Percentiles rank a stretch among this genome's conserved stretches.
Evolutionary conservation across 192 early-diverging fungal species (phyloP).

Genomic region (Rhizoclosmatium globosum): DNA sequence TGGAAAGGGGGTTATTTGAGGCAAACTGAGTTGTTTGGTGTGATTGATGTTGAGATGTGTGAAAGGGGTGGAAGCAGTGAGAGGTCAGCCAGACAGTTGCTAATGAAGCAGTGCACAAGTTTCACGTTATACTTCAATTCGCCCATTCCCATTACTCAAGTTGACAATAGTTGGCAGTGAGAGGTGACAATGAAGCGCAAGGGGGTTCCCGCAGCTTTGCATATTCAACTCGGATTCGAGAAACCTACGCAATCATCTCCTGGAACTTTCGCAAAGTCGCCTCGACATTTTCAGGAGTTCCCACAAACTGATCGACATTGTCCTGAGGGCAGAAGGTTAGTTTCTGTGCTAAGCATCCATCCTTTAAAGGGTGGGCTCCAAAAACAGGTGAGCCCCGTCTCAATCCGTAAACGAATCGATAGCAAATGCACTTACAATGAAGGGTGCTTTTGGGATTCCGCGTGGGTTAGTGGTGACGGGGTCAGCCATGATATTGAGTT

Average conservation of each 20-base stretch:
- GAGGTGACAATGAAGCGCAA: not conserved
- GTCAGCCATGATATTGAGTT: not conserved
- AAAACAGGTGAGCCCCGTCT: no score
- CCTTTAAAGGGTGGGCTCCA: constrained; percentile 4
- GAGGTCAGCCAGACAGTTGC: not conserved
- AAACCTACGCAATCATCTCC: constrained; percentile 81
- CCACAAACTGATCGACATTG: constrained; percentile 88
- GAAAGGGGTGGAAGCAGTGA: constrained; percentile 11
- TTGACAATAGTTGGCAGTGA: not conserved
- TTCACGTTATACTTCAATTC: no score
- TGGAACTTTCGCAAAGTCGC: constrained; percentile 90
- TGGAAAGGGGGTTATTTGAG: not conserved
- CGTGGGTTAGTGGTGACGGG: constrained; percentile 82
- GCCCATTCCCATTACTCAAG: not conserved
- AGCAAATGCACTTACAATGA: constrained; percentile 71
- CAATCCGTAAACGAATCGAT: no score
- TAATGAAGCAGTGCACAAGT: no score
- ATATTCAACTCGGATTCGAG: not conserved
- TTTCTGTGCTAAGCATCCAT: not conserved
- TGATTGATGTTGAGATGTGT: constrained; percentile 18
- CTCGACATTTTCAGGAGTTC: constrained; percentile 74
- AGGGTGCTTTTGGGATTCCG: constrained; percentile 95
- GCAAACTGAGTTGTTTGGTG: not conserved
- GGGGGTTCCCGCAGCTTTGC: not conserved
- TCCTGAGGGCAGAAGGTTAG: constrained; percentile 57